Evolutionary conservation across 345 rosid species (phyloP), one percentile per base, ranked within the genome.

Genomic region (Arabis hirsuta): DNA sequence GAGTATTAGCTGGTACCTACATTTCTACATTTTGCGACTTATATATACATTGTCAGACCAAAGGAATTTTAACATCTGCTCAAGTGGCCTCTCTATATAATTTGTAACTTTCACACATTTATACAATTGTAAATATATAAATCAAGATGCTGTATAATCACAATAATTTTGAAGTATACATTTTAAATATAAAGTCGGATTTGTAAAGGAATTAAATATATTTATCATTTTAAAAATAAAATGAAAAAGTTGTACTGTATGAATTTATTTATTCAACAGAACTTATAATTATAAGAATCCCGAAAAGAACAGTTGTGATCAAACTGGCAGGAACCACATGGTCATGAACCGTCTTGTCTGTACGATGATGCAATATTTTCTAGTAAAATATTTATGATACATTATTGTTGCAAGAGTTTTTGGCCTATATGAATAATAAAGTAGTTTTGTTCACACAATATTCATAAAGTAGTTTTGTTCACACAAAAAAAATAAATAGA

Each of bases 271-370:
- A 41, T 38, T 20, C 76, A 72, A 54, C 26, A 20, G 29, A 55
- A 44, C 52, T 60, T 14, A 60, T 64, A 19, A 48, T 64, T 67
- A 19, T 24, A 43, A 44, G 76, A 62, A 72, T 62, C 64, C 70
- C 70, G 5, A 72, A 39, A 72, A 62, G 56, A 72, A 63, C 56
- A 63, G 39, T 63, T 62, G 64, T 63, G 38, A 62, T 72, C 38
- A 32, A 63, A 54, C 54, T 62, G 62, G 76, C 56, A 72, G 63
- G 55, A 72, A 52, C 29, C 76, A 72, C 76, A 63, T 72, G 76
- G 76, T 55, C 63, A 63, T 34, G 76, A 72, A 32, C 68, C 47
- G 54, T 72, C 76, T 42, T 62, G 56, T 72, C 70, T 72, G 76
- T 72, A 62, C 54, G 55, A 63, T 72, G 76, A 62, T 63, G 32